Conservation (phyloP, 495 filamentous ascomycete species). For the Talaromyces liani region DNA sequence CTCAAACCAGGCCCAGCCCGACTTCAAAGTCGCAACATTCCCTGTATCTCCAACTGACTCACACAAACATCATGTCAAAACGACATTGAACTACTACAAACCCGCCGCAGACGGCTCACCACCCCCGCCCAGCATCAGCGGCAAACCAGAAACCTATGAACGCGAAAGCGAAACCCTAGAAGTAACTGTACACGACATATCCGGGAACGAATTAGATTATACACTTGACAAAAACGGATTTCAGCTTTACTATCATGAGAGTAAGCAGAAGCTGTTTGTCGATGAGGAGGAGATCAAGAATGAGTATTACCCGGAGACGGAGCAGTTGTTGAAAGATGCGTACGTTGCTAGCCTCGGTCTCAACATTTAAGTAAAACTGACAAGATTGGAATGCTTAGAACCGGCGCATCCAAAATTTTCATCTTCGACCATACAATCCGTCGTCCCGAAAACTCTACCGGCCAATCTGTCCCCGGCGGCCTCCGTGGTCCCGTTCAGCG, state of each 20-base stretch:
- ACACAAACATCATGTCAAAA: constrained; percentile 42
- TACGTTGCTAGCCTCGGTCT: constrained; percentile 16
- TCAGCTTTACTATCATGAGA: constrained; percentile 41
- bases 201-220: constrained; percentile 42
- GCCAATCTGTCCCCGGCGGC: constrained; percentile 11
- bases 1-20: constrained; percentile 7
- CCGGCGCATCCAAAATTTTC: constrained; percentile 49
- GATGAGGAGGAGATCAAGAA: constrained; percentile 63
- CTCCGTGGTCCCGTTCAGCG: constrained; percentile 57
- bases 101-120: constrained; percentile 51
- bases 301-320: constrained; percentile 59
- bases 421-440: constrained; percentile 75
- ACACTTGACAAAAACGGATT: constrained; percentile 42
- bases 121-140: constrained; percentile 41
- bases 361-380: background rate
- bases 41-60: constrained; percentile 10
- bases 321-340: constrained; percentile 57
- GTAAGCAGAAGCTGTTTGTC: constrained; percentile 39
- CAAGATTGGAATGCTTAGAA: constrained; percentile 21
- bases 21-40: constrained; percentile 9
- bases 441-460: constrained; percentile 29
- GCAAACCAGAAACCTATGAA: constrained; percentile 43
- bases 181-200: constrained; percentile 38
- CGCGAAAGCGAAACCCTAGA: constrained; percentile 26
- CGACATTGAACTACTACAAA: constrained; percentile 53